These are phyloP conservation scores for Lentinula aciculospora DNA, from an alignment of 768 basidiomycete genomes.

Conservation along the genomic window DNA sequence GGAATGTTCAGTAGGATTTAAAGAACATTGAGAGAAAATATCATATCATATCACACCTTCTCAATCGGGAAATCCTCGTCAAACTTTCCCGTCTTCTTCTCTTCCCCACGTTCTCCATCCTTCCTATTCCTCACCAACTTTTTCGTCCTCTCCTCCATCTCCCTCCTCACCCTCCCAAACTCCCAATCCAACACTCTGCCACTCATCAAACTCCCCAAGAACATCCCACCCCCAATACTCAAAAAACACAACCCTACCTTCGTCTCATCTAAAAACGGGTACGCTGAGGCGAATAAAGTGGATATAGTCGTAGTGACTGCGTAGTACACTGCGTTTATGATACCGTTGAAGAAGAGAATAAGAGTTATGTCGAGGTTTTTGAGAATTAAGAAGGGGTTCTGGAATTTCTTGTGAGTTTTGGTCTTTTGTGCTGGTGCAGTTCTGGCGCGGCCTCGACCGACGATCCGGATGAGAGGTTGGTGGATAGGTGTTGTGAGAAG, in stretches of 20 bases:
- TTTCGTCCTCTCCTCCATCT: slow-evolving; percentile 14
- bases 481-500: slow-evolving; percentile 40
- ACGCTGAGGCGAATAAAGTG: slow-evolving; percentile 34
- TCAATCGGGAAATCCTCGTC: slow-evolving; percentile 36
- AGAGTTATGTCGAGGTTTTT: slow-evolving; percentile 29
- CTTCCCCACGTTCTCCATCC: background rate
- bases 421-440: slow-evolving; percentile 15
- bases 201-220: slow-evolving; percentile 33
- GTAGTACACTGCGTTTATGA: slow-evolving; percentile 32
- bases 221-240: slow-evolving; percentile 46
- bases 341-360: slow-evolving; percentile 28
- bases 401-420: slow-evolving; percentile 17
- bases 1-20: too few species aligned
- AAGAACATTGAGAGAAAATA: too few species aligned
- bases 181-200: slow-evolving; percentile 48
- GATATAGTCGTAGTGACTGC: slow-evolving; percentile 36
- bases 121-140: background rate
- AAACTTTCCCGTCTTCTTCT: slow-evolving; percentile 12
- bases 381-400: slow-evolving; percentile 28
- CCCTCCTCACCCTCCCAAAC: slow-evolving; percentile 32
- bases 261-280: slow-evolving; percentile 37
- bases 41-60: slow-evolving; percentile 11
- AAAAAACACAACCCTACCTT: slow-evolving; percentile 56
- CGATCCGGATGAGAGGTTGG: slow-evolving; percentile 51
- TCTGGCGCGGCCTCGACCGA: slow-evolving; percentile 32